Percentiles rank a stretch among this genome's conserved stretches.
These are phyloP conservation scores for Pseudophaeomoniella oleicola DNA, from an alignment of 2,329 filamentous ascomycete genomes.

Conservation along the genomic window DNA sequence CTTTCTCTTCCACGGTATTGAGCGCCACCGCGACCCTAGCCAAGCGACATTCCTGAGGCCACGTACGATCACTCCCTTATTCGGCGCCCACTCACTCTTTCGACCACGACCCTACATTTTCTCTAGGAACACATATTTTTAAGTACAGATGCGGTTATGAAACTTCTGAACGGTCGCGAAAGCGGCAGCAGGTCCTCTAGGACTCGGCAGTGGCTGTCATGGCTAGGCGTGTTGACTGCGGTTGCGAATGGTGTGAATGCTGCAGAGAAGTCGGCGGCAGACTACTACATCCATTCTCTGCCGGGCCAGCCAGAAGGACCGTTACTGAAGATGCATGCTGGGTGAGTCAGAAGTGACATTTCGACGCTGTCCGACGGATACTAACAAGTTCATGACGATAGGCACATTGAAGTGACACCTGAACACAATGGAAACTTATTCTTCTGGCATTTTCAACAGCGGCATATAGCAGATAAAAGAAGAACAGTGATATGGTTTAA, in stretches of 20 bases:
- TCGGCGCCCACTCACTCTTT: too few species aligned
- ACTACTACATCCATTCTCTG: constrained; percentile 78
- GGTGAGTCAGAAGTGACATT: constrained; percentile 41
- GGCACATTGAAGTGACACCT: constrained; percentile 79
- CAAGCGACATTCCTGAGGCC: too few species aligned
- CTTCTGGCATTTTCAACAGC: constrained; percentile 96
- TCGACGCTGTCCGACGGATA: constrained; percentile 4
- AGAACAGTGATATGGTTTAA: constrained; percentile 95
- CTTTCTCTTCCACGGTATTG: too few species aligned
- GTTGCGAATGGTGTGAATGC: constrained; percentile 9
- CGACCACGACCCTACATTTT: too few species aligned
- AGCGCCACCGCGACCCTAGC: too few species aligned
- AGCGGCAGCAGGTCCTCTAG: not conserved
- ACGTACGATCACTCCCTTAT: too few species aligned
- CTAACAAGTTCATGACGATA: constrained; percentile 23
- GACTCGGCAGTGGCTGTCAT: not conserved
- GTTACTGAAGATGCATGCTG: constrained; percentile 92
- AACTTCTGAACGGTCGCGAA: not conserved
- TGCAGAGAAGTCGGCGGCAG: constrained; percentile 51
- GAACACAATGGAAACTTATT: constrained; percentile 86
- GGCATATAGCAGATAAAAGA: constrained; percentile 82
- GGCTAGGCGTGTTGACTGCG: not conserved
- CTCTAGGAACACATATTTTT: too few species aligned
- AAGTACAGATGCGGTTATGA: not conserved
- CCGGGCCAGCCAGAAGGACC: constrained; percentile 71